These are phyloP conservation scores for Microdochium nivale DNA, from an alignment of 2,329 filamentous ascomycete genomes.

Conservation along the genomic window DNA sequence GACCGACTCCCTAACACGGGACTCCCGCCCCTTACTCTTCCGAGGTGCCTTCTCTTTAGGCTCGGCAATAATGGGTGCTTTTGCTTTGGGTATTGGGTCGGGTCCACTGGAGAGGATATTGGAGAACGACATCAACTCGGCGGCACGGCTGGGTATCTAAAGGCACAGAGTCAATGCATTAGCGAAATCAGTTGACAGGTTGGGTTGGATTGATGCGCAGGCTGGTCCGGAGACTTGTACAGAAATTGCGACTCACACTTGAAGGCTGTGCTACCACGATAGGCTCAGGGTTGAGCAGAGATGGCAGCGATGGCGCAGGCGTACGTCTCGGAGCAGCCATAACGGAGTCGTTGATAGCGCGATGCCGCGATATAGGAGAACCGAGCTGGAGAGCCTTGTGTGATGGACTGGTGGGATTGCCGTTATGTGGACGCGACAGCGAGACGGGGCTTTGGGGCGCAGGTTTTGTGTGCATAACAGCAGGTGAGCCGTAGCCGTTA, in stretches of 20 bases:
- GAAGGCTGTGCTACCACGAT: conserved; percentile 12
- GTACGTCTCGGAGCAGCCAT: conserved; percentile 15
- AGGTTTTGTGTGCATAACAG: conserved; percentile 18
- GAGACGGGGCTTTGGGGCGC: conserved; percentile 18
- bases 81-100: conserved; percentile 52
- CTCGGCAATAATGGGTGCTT: conserved; percentile 24
- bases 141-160: conserved; percentile 63
- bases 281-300: conserved; percentile 23
- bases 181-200: conserved; percentile 2
- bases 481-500: conserved; percentile 21
- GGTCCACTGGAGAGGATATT: conserved; percentile 76
- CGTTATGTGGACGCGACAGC: conserved; percentile 23
- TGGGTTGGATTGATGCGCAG: background rate
- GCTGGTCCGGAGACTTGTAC: background rate
- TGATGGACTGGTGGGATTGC: conserved; percentile 16
- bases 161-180: background rate
- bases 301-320: conserved; percentile 19
- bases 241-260: conserved; percentile 15
- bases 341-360: conserved; percentile 14
- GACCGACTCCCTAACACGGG: conserved; percentile 40
- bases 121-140: conserved; percentile 91
- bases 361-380: conserved; percentile 19
- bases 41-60: conserved; percentile 27
- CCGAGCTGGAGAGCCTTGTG: conserved; percentile 19
- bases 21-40: conserved; percentile 41